A percentile compares a stretch with the other conserved stretches of the same genome.
Evolutionary conservation across 2,329 filamentous ascomycete genomes (phyloP).

Genomic region (Calonectria naviculata): DNA sequence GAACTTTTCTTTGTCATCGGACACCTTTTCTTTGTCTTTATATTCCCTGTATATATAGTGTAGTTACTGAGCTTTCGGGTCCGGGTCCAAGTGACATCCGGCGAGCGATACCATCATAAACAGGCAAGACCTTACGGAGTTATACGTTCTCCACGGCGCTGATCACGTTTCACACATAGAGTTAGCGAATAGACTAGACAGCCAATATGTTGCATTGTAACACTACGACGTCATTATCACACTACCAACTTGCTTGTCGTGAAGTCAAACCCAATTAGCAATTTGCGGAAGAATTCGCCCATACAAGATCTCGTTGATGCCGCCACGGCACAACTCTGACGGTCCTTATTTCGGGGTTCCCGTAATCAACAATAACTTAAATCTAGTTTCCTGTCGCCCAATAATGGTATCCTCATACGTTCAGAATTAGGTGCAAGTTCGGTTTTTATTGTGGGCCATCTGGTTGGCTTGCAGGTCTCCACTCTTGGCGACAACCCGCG

Average conservation of each 20-base stretch:
- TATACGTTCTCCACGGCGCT: neutral
- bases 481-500: no score
- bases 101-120: neutral
- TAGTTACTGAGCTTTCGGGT: neutral
- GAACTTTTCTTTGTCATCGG: neutral
- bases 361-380: no score
- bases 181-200: slow-evolving; percentile 4
- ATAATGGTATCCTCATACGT: no score
- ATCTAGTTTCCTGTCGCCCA: no score
- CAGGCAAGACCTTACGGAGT: neutral
- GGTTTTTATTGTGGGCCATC: no score
- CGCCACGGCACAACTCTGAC: no score
- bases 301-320: no score
- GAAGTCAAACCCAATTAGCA: no score
- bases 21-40: neutral
- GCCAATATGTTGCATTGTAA: neutral
- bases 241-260: neutral
- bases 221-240: neutral
- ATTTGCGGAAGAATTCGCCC: no score
- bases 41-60: slow-evolving; percentile 8
- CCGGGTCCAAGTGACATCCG: slow-evolving; percentile 3
- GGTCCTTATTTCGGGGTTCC: no score
- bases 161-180: slow-evolving; percentile 1
- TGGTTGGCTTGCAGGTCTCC: no score
- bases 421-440: no score